A percentile compares a stretch with the other conserved stretches of the same genome.
Evolutionary conservation across 148 eudicot species (phyloP).

Genomic region (Persicaria tinctoria): DNA sequence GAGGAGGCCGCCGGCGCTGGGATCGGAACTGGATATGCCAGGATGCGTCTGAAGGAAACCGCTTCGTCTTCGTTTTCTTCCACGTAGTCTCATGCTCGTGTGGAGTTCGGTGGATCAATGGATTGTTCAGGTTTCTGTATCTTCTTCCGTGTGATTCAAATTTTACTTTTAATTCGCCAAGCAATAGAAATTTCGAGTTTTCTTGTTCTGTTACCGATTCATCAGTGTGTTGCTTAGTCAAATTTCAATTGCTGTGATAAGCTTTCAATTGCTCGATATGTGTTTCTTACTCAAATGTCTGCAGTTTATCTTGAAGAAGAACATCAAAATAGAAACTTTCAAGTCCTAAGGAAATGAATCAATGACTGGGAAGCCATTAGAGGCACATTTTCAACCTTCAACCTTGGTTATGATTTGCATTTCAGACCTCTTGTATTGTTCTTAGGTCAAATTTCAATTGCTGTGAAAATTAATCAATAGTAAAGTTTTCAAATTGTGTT

Average conservation of each 20-base stretch:
- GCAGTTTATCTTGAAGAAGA: too few species aligned
- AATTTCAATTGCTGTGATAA: not conserved
- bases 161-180: not conserved
- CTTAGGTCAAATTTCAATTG: too few species aligned
- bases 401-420: not conserved
- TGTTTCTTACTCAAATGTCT: not conserved
- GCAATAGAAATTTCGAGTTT: not conserved
- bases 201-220: not conserved
- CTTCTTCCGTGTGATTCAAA: not conserved
- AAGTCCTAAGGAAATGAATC: not conserved
- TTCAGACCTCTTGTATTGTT: too few species aligned
- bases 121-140: not conserved
- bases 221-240: not conserved
- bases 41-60: conserved; percentile 35
- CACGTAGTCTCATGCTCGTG: not conserved
- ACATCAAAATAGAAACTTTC: too few species aligned
- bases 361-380: not conserved
- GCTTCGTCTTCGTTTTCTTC: conserved; percentile 34
- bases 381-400: not conserved
- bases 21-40: conserved; percentile 11
- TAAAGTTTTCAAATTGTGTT: not conserved
- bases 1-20: conserved; percentile 17
- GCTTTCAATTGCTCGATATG: not conserved
- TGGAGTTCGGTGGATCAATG: not conserved
- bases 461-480: too few species aligned